Base-by-base conservation (phyloP, 148 eudicot species). In the Vaccinium myrtillus region DNA sequence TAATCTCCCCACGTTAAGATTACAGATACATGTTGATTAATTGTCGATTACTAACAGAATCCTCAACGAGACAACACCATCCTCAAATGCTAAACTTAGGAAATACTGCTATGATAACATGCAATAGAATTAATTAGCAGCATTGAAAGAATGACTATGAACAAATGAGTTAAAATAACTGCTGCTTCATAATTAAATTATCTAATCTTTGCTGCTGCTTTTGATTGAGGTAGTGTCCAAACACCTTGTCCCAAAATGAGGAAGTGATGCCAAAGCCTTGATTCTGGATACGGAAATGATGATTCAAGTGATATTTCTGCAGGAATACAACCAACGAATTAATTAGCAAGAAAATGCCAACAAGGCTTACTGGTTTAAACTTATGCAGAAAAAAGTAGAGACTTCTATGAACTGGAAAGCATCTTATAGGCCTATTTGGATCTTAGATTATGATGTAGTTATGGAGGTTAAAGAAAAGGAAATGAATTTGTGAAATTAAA, bases 271-370 rank as follows among this genome's bases (percentile, higher is more conserved):
- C 98, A 73, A 90, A 94, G 10, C 98, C 98, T 88, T 86, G 92
- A 65, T 88, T 84, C 82, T 91, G 95, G 84, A 89, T 86, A 15
- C 96, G 90, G 83, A 93, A 95, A 82, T 95, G 98, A 86, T 95
- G 98, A 82, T 95, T 94, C 89, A 95, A 84, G 89, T 95, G 98
- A 88, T 90, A 95, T 83, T 83, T 95, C 98, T 95, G 96, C 89
- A 78, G 39, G 39, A 69, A 69, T 69, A 69, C 51, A 69, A 79
- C 27, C 67, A 55, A 55, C 25, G 32, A 23, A 55, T 18, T 58
- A 16, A 36, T 69, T 1, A 30, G 74, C 0, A 2, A 36, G 43
- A 30, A 27, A 69, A 7, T 69, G 39, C 18, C 39, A 69, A 69
- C 39, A 69, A 25, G 39, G 15, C 14, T 69, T 27, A 30, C 39